Base-by-base conservation (phyloP, 2,329 filamentous ascomycete genomes). In the Fusarium sulawesiense region DNA sequence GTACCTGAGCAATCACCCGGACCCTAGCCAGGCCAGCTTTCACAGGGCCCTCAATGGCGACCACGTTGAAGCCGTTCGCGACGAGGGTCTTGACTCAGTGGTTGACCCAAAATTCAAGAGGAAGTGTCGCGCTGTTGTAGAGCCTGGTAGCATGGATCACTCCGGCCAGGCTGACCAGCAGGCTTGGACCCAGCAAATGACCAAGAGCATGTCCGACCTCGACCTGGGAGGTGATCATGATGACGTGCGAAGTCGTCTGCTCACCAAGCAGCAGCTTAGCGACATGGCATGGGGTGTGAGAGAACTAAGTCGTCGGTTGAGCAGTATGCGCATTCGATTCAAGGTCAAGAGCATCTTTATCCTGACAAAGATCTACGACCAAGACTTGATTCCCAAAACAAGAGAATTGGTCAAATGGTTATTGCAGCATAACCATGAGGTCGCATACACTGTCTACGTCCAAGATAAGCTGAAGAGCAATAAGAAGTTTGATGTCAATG, bases 251-350 rank as follows among this genome's bases (percentile, higher is more conserved):
- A 89, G 86, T 63, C 88, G 95, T n/a, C 87, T 98, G 51, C 85
- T 98, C 72, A 98, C 94, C 3, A 98, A 98, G 83, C 94, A 93
- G 79, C 93, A 99, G 80, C 85, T 99, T 44, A 94, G 92, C 16
- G 96, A 98, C 75, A 98, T 99, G 95, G 94, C 95, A 0, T 94
- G 95, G 89, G 94, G 95, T 27, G 96, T 98, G 61, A 87, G 96
- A 49, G 93, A 98, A 80, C 83, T 99, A 62, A 95, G 93, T 30
- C 92, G 97, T 76, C 91, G 93, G 64, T 82, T 98, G 63, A 92
- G 93, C 54, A 94, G 90, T 79, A 90, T 98, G 78, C 89, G 91
- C 61, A 85, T 99, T 67, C 92, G 91, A 78, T 89, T 97, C 71
- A 91, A 91, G 56, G 93, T 97, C 70, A 89, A 89, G 77, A 92